These are phyloP conservation scores for Hydnomerulius pinastri DNA, from an alignment of 768 basidiomycete genomes.

Conservation along the genomic window DNA sequence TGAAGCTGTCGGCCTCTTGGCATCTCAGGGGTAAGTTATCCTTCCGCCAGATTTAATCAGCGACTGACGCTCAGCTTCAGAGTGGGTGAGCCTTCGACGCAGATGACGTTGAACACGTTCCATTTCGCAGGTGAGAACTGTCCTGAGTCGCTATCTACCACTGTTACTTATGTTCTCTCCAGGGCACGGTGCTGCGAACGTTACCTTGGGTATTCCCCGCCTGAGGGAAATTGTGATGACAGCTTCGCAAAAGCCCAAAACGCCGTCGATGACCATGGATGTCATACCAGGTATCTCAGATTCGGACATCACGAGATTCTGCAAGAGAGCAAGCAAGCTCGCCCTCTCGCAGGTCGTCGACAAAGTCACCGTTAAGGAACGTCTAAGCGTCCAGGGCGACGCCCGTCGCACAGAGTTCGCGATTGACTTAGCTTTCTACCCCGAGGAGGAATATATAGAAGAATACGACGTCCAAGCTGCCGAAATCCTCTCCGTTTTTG, in stretches of 20 bases:
- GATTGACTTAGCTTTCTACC: constrained; percentile 84
- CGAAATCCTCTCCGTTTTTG: constrained; percentile 75
- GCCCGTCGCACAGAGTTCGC: constrained; percentile 79
- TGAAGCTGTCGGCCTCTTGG: constrained; percentile 96
- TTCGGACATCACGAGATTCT: constrained; percentile 71
- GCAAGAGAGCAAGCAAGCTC: constrained; percentile 85
- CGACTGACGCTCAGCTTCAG: constrained; percentile 41
- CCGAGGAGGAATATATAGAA: constrained; percentile 74
- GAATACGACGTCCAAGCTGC: constrained; percentile 77
- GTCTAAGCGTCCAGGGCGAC: constrained; percentile 62
- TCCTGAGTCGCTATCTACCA: not conserved
- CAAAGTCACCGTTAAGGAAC: constrained; percentile 78
- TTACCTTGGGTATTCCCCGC: constrained; percentile 98
- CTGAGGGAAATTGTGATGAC: constrained; percentile 99
- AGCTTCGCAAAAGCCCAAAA: constrained; percentile 92
- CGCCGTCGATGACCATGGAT: constrained; percentile 93
- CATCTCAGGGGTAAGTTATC: constrained; percentile 86
- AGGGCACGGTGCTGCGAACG: constrained; percentile 99
- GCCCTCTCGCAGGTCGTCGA: constrained; percentile 89
- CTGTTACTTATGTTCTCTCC: constrained; percentile 10
- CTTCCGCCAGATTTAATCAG: not conserved
- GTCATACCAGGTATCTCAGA: constrained; percentile 54
- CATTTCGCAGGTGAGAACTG: constrained; percentile 85
- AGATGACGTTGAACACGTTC: constrained; percentile 99
- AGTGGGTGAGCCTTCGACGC: constrained; percentile 97